These are phyloP conservation scores for Ophiosphaerella herpotricha DNA, from an alignment of 2,329 filamentous ascomycete genomes.

Conservation along the genomic window DNA sequence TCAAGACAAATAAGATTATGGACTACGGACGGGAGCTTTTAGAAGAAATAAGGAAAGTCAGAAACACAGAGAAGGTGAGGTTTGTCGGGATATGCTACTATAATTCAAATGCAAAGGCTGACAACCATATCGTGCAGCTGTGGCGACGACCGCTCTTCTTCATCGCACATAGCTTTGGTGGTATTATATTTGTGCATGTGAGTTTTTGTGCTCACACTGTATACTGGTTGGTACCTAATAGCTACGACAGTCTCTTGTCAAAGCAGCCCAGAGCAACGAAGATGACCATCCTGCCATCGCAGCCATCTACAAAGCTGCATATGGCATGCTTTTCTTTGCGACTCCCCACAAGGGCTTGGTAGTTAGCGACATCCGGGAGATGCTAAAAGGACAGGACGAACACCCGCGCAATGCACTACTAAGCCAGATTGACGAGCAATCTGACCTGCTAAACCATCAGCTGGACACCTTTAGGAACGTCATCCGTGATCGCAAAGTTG, in stretches of 20 bases:
- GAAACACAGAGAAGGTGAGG: slow-evolving; percentile 3
- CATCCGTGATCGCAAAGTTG: too few relatives aligned
- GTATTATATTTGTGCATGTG: background rate
- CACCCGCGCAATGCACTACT: too few relatives aligned
- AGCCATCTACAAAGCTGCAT: slow-evolving; percentile 12
- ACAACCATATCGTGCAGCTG: background rate
- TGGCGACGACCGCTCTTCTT: background rate
- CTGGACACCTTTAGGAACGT: too few relatives aligned
- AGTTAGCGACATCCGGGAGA: slow-evolving; percentile 10
- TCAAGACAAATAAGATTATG: too few relatives aligned
- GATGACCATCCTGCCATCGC: background rate
- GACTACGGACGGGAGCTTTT: slow-evolving; percentile 1
- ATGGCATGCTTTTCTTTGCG: slow-evolving; percentile 16
- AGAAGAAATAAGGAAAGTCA: slow-evolving; percentile 12
- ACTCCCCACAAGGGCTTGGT: slow-evolving; percentile 14
- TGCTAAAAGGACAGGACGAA: background rate
- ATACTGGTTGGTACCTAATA: too few relatives aligned
- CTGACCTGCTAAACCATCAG: too few relatives aligned
- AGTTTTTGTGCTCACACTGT: too few relatives aligned
- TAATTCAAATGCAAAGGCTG: too few relatives aligned
- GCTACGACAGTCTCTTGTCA: background rate
- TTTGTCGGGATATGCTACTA: too few relatives aligned
- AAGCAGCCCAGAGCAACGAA: background rate
- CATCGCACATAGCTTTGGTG: background rate
- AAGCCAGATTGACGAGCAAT: too few relatives aligned